phyloP scores from a whole-genome alignment of 345 rosid genomes.

The Syzygium aqueum region DNA sequence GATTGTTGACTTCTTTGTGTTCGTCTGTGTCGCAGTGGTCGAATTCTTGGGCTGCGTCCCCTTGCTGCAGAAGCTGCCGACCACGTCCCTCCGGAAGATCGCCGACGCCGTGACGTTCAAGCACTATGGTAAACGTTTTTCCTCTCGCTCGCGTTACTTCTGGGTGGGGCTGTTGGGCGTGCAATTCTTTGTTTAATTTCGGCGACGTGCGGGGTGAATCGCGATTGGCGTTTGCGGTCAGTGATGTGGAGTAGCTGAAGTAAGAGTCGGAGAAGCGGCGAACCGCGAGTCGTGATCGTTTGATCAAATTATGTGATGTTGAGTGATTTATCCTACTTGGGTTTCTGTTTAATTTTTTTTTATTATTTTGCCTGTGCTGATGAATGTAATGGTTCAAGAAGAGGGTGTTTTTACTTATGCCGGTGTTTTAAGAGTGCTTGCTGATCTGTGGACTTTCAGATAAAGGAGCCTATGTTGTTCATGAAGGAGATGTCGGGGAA shows the following conservation, averaged over 20 bases:
- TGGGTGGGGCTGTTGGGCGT: neutral
- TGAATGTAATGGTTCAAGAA: neutral
- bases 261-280: neutral
- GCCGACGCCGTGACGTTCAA: constrained; percentile 40
- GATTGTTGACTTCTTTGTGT: neutral
- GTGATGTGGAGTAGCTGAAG: neutral
- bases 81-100: constrained; percentile 52
- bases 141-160: neutral
- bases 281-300: neutral
- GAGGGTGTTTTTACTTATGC: neutral
- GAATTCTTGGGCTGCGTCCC: constrained; percentile 72
- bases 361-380: neutral
- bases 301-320: neutral
- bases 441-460: constrained; percentile 20
- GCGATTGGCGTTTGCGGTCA: neutral
- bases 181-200: neutral
- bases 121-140: constrained; percentile 37
- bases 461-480: constrained; percentile 62
- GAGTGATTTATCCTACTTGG: neutral
- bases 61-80: constrained; percentile 65
- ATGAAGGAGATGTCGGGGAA: constrained; percentile 64
- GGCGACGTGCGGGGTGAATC: neutral
- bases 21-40: constrained; percentile 24
- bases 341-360: neutral
- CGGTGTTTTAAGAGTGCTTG: neutral